A percentile compares a stretch with the other conserved stretches of the same genome.
phyloP scores from a whole-genome alignment of 768 basidiomycete species.

The Lyophyllum semitale region DNA sequence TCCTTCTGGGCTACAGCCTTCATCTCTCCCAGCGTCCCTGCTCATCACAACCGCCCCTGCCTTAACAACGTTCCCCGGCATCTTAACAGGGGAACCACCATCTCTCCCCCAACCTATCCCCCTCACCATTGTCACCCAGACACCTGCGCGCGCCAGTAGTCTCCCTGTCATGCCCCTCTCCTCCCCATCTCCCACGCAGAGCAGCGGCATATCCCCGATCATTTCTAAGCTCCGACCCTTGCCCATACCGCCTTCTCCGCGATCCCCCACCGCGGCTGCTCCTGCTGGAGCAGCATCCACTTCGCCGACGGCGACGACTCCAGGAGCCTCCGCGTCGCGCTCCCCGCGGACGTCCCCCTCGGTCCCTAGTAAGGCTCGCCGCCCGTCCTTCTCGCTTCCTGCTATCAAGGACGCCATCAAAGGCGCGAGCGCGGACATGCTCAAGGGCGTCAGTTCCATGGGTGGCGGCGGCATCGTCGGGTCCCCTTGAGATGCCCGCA shows the following conservation, averaged over 20 bases:
- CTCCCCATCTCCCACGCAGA: not conserved
- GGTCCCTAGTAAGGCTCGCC: slow-evolving; percentile 8
- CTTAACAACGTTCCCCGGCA: not conserved
- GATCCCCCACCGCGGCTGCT: slow-evolving; percentile 1
- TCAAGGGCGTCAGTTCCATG: slow-evolving; percentile 18
- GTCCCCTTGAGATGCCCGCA: not conserved
- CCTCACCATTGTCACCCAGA: not conserved
- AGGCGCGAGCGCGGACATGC: slow-evolving; percentile 16
- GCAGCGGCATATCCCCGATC: not conserved
- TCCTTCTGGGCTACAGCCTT: not conserved
- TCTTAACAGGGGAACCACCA: not conserved
- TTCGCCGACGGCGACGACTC: not conserved
- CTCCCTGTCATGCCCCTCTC: not conserved
- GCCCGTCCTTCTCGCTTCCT: slow-evolving; percentile 17
- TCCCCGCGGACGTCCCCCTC: not conserved
- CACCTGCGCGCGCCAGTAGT: not conserved
- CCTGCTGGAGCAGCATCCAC: not conserved
- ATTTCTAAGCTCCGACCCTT: not conserved
- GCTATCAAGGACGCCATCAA: slow-evolving; percentile 17
- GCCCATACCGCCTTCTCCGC: not conserved
- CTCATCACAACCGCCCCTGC: not conserved
- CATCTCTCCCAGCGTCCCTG: not conserved
- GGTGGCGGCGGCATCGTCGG: slow-evolving; percentile 11
- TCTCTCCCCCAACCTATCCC: not conserved
- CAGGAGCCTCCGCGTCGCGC: not conserved